phyloP scores from a whole-genome alignment of 176 grass and related monocot species.

The Rhynchospora pubera region DNA sequence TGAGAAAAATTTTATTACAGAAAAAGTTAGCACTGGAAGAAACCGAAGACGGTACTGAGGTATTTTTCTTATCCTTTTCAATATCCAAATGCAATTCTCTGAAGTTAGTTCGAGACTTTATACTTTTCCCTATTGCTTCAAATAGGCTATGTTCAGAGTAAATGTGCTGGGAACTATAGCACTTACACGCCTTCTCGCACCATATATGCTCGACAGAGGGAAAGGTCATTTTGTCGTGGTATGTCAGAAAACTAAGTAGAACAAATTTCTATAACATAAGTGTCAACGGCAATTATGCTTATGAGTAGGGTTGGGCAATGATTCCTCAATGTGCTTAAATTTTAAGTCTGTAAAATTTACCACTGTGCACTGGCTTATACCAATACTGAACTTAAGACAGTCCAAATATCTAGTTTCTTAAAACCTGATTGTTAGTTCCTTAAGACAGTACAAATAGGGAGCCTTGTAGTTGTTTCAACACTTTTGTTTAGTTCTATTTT shows the following conservation, averaged over 20 bases:
- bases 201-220: conserved; percentile 86
- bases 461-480: too few species aligned
- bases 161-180: conserved; percentile 83
- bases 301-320: background rate
- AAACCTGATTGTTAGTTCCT: too few species aligned
- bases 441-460: background rate
- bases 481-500: background rate
- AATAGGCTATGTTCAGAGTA: conserved; percentile 57
- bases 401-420: background rate
- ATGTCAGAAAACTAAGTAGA: conserved; percentile 17
- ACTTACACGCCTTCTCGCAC: conserved; percentile 71
- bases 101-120: conserved; percentile 11
- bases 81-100: conserved; percentile 12
- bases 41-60: conserved; percentile 66
- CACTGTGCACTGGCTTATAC: background rate
- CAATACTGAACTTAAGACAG: background rate
- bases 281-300: background rate
- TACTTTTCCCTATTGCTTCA: conserved; percentile 2
- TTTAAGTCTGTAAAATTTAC: background rate
- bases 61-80: conserved; percentile 29
- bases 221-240: conserved; percentile 98
- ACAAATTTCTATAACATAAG: background rate
- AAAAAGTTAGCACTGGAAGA: conserved; percentile 76
- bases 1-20: conserved; percentile 43
- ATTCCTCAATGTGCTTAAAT: background rate